Evolutionary conservation across 1,284 basidiomycete genomes (phyloP), one percentile per base, ranked within the genome.

Genomic region (Clitocybe nebularis): DNA sequence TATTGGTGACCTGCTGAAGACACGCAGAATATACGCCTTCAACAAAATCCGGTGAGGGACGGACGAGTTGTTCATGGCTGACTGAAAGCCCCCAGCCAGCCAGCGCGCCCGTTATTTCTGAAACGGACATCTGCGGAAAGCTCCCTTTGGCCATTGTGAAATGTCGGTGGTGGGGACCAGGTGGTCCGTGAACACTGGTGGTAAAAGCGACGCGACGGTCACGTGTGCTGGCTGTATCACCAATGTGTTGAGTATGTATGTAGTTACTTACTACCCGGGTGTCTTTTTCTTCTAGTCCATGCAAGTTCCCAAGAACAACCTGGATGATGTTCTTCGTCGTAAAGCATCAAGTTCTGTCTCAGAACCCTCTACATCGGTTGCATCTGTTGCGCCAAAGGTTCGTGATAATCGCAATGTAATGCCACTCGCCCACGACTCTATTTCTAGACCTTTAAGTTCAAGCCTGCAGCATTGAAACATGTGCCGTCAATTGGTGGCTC

Each of bases 11-110:
- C 51, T 83, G 77, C 32, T 84, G 74, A 22, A 93, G 71, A 51
- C 89, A 82, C 2, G 78, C 74, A 40, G 68, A 70, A 61, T 84
- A 89, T 17, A 89, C 73, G 37, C 64, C 68, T 34, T 83, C 74
- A 13, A 89, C 84, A 46, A 85, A 84, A 26, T 86, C 81, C 0
- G 81, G 57, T 0, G 78, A 79, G 0, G 89, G 89, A 28, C 75
- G 74, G 19, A 71, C 58, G 30, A 93, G 75, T 52, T 91, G 86
- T 44, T 89, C 83, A 35, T 72, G 71, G 45, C 74, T 77, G 25
- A 87, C 72, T 5, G 73, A 68, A 22, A 86, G 66, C 0, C 78
- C 78, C 84, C 85, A 88, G 14, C 73, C 76, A 8, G 70, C 65
- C 23, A 89, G 72, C 2, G 80, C 71, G 30, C 68, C 62, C 25